Conservation (phyloP, 306 rosid genomes). For the Prosopis cineraria region DNA sequence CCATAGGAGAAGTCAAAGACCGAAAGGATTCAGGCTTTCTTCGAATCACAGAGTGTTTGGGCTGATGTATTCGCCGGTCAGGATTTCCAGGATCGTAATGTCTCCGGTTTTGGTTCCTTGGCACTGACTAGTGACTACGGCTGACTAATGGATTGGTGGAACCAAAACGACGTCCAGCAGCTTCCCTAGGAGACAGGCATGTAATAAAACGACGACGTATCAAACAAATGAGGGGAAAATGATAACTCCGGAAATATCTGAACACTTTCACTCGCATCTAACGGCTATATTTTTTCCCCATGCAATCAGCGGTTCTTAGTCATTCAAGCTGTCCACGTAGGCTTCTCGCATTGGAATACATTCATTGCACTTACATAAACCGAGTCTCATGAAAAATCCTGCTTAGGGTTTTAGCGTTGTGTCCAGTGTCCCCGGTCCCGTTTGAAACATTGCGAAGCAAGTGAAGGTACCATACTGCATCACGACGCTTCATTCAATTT, state of each 20-base stretch:
- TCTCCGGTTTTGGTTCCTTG: background rate
- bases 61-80: background rate
- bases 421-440: background rate
- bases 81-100: background rate
- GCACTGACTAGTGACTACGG: background rate
- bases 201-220: background rate
- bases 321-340: background rate
- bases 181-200: background rate
- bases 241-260: background rate
- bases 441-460: constrained; percentile 8
- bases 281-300: constrained; percentile 17
- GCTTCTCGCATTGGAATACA: background rate
- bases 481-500: background rate
- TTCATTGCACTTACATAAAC: constrained; percentile 37
- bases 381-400: constrained; percentile 32
- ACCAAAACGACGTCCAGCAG: background rate
- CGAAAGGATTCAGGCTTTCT: constrained; percentile 26
- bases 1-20: constrained; percentile 51
- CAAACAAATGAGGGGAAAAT: background rate
- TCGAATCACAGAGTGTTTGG: background rate
- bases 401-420: constrained; percentile 58
- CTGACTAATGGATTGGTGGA: background rate
- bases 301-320: constrained; percentile 27
- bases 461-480: constrained; percentile 44
- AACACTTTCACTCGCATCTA: constrained; percentile 20